Evolutionary conservation across 1,284 basidiomycete species (phyloP), one percentile per base, ranked within the genome.

Genomic region (Ustilago cynodontis): DNA sequence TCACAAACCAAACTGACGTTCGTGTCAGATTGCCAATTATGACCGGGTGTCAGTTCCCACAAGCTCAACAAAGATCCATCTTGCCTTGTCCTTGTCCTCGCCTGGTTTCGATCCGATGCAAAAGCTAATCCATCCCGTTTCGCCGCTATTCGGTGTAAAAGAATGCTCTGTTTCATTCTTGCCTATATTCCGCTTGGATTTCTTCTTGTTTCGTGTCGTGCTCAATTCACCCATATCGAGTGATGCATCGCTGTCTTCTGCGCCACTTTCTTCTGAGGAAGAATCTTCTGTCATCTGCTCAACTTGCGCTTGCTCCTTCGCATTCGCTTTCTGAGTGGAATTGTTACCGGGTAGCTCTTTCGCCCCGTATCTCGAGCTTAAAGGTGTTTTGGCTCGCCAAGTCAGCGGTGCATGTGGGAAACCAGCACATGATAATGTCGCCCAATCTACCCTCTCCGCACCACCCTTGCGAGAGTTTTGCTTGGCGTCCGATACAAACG

Each of bases 381-480:
- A 53, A 0, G 76, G 53, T 6, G 67, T 43, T 35, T 71, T 71
- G 43, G 63, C 59, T 18, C 71, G 60, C 80, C 80, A 82, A 2
- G 77, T 71, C 10, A 82, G 50, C 11, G 80, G 80, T 9, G 80
- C 66, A 43, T 82, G 77, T 8, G 71, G 51, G 18, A 76, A 82
- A 2, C 80, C 80, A 0, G 58, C 31, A n/a, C 71, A 70, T 13
- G 70, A 65, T 13, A 80, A 28, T 1, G 54, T 52, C 3, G 71
- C 73, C 77, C 78, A 77, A 3, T 55, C 24, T 9, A 28, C 35
- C 24, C 41, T 56, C 33, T 53, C 55, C 13, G 10, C 18, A 10
- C 24, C 4, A n/a, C 33, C 22, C 7, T 39, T 39, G 8, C 37
- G 20, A 22, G 37, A 20, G 2, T 35, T 20, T 29, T 2, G 28